A percentile compares a stretch with the other conserved stretches of the same genome.
These are phyloP conservation scores for Aspergillus ellipticus DNA, from an alignment of 495 filamentous ascomycete species.

Conservation along the genomic window DNA sequence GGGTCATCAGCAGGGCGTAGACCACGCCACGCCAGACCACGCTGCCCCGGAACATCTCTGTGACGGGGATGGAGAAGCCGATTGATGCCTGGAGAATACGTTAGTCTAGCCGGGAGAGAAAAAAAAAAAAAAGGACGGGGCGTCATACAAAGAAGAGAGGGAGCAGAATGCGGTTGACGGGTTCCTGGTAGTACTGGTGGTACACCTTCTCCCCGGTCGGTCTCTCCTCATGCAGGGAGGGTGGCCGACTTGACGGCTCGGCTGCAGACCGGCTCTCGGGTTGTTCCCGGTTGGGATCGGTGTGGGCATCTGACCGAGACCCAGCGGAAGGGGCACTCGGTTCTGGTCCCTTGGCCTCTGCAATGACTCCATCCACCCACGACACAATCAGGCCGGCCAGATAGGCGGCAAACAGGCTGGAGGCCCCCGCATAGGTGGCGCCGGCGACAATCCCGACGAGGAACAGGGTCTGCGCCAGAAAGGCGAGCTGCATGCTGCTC, in stretches of 20 bases:
- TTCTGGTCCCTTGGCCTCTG: background rate
- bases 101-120: slow-evolving; percentile 2
- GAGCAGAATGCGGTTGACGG: slow-evolving; percentile 53
- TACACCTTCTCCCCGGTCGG: slow-evolving; percentile 44
- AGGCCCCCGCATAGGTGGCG: slow-evolving; percentile 61
- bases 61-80: slow-evolving; percentile 75
- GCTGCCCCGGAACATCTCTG: slow-evolving; percentile 58
- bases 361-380: slow-evolving; percentile 44
- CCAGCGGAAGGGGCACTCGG: background rate
- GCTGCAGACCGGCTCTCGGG: too few species aligned
- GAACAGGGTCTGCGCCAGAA: slow-evolving; percentile 40
- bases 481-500: slow-evolving; percentile 24
- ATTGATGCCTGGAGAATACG: slow-evolving; percentile 55
- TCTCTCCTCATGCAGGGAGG: background rate
- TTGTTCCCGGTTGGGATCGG: background rate
- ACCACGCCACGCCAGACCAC: slow-evolving; percentile 71
- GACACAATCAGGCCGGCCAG: slow-evolving; percentile 58
- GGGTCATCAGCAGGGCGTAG: slow-evolving; percentile 65
- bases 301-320: background rate
- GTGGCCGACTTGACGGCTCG: too few species aligned
- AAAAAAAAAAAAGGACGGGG: background rate
- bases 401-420: slow-evolving; percentile 67
- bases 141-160: slow-evolving; percentile 72
- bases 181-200: slow-evolving; percentile 50
- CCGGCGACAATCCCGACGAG: slow-evolving; percentile 54